These are phyloP conservation scores for Baorangia bicolor DNA, from an alignment of 768 basidiomycete species.

Conservation along the genomic window DNA sequence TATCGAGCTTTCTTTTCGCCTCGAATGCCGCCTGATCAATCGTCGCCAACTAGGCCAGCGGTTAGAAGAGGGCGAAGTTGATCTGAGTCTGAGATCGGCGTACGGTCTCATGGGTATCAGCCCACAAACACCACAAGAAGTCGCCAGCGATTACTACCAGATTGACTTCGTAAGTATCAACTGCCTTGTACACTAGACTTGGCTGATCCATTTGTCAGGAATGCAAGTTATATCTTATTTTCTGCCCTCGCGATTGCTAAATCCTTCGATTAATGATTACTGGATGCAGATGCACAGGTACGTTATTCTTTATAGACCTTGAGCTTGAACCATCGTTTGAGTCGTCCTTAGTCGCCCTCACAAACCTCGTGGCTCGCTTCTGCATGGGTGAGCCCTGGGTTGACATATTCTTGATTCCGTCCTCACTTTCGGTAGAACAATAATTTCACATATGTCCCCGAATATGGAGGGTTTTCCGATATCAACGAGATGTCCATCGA, in stretches of 20 bases:
- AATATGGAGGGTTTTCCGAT: constrained; percentile 57
- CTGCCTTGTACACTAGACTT: background rate
- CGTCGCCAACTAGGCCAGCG: constrained; percentile 6
- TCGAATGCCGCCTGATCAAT: constrained; percentile 39
- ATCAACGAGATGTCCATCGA: constrained; percentile 56
- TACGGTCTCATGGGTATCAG: constrained; percentile 51
- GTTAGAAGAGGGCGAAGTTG: constrained; percentile 38
- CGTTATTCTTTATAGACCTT: background rate
- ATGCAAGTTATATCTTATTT: constrained; percentile 21
- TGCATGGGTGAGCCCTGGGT: constrained; percentile 47
- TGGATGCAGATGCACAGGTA: constrained; percentile 29
- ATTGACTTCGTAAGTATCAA: constrained; percentile 36
- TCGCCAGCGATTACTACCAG: constrained; percentile 57
- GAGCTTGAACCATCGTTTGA: constrained; percentile 4
- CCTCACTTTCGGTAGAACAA: constrained; percentile 43
- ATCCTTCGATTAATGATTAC: background rate
- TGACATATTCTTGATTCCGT: background rate
- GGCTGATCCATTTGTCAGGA: constrained; percentile 21
- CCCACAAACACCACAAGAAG: constrained; percentile 44
- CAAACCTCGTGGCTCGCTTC: constrained; percentile 64
- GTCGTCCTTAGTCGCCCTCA: constrained; percentile 54
- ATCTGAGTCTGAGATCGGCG: constrained; percentile 51
- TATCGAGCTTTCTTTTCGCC: background rate
- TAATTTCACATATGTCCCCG: constrained; percentile 55
- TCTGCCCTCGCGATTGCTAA: background rate